Conservation (phyloP, 2,329 filamentous ascomycete genomes). For the Colletotrichum destructivum region DNA sequence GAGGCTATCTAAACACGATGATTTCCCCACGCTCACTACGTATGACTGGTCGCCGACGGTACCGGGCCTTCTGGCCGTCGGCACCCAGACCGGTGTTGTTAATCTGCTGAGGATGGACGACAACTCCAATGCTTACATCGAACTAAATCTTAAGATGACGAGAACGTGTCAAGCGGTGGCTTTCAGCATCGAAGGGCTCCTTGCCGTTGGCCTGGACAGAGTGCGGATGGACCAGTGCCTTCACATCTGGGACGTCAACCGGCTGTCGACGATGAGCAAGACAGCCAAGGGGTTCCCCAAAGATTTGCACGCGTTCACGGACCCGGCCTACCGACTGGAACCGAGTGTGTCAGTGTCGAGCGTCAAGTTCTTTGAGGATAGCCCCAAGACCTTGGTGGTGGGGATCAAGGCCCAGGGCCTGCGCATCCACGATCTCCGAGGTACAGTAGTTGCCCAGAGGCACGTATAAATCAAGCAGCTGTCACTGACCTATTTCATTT, state of each 20-base stretch:
- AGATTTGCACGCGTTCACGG: conserved; percentile 64
- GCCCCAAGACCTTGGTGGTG: conserved; percentile 81
- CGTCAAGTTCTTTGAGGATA: conserved; percentile 85
- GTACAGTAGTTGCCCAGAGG: conserved; percentile 57
- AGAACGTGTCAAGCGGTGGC: conserved; percentile 86
- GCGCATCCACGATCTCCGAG: conserved; percentile 83
- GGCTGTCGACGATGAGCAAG: conserved; percentile 66
- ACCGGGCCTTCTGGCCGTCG: conserved; percentile 80
- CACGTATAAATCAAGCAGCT: background rate
- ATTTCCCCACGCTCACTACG: conserved; percentile 74
- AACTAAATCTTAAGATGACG: conserved; percentile 81
- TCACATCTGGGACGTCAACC: conserved; percentile 85
- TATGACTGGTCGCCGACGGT: conserved; percentile 77
- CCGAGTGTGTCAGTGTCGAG: conserved; percentile 83
- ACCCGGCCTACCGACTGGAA: conserved; percentile 73
- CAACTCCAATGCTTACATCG: conserved; percentile 74
- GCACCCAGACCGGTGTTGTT: conserved; percentile 82
- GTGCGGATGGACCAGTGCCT: conserved; percentile 87
- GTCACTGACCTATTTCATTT: conserved; percentile 49
- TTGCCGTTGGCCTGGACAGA: conserved; percentile 85
- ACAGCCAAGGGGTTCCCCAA: conserved; percentile 65
- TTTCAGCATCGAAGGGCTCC: conserved; percentile 79
- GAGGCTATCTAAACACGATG: conserved; percentile 72
- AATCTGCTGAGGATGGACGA: conserved; percentile 82
- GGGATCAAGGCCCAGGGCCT: conserved; percentile 84